These are phyloP conservation scores for Nematocida sp. DNA, from an alignment of 371 early-diverging fungal genomes.

Conservation along the genomic window DNA sequence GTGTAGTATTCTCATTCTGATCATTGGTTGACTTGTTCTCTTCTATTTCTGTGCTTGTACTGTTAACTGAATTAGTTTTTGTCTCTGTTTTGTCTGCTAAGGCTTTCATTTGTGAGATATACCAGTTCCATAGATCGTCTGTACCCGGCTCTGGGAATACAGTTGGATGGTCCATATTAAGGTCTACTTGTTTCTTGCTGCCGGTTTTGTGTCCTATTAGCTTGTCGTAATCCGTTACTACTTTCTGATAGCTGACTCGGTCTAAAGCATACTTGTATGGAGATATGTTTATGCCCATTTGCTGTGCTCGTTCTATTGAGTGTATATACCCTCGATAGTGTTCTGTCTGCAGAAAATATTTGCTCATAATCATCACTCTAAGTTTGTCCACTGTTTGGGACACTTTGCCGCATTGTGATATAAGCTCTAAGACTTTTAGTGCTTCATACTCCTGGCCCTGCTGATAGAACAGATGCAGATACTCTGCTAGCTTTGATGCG, in stretches of 20 bases:
- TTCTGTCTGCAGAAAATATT: slow-evolving; percentile 7
- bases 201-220: slow-evolving; percentile 13
- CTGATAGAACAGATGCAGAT: neutral
- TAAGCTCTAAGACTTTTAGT: neutral
- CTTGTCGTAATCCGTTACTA: slow-evolving; percentile 43
- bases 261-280: neutral
- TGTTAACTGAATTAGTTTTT: no score
- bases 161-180: neutral
- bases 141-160: neutral
- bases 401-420: neutral
- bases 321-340: slow-evolving; percentile 29
- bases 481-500: neutral
- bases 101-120: neutral
- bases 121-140: slow-evolving; percentile 9
- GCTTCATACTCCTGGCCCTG: slow-evolving; percentile 24
- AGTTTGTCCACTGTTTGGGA: neutral
- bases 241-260: slow-evolving; percentile 21
- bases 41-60: neutral
- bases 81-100: no score
- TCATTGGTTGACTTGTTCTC: neutral
- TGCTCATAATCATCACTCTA: slow-evolving; percentile 11
- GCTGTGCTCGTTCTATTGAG: slow-evolving; percentile 25
- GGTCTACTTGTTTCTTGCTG: neutral
- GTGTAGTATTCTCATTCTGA: no score
- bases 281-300: slow-evolving; percentile 7